Evolutionary conservation across 306 rosid species (phyloP).

Genomic region (Nissolia schottii): DNA sequence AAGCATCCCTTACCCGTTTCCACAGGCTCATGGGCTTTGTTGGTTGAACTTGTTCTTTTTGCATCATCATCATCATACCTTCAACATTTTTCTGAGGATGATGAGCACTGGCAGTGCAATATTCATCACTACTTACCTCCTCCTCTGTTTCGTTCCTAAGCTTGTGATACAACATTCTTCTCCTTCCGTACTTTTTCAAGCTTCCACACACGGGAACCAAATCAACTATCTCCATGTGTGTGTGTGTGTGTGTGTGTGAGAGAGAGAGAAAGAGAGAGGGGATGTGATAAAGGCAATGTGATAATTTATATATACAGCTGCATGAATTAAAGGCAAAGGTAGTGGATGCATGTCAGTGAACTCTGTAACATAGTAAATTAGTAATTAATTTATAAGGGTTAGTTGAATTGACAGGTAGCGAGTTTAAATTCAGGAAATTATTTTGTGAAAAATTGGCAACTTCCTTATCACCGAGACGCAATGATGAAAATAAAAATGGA

Average conservation of each 20-base stretch:
- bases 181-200: conserved; percentile 28
- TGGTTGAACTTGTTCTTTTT: conserved; percentile 29
- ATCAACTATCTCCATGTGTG: conserved; percentile 20
- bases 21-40: conserved; percentile 30
- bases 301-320: neutral
- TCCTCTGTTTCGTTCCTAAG: conserved; percentile 32
- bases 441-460: too few relatives aligned
- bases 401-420: too few relatives aligned
- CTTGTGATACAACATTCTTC: conserved; percentile 33
- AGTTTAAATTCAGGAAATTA: too few relatives aligned
- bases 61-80: too few relatives aligned
- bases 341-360: neutral
- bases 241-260: neutral
- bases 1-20: conserved; percentile 51
- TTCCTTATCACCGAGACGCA: too few relatives aligned
- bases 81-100: conserved; percentile 3
- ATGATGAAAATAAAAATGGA: too few relatives aligned
- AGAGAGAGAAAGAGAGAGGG: neutral
- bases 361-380: too few relatives aligned
- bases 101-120: neutral
- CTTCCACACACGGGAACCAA: conserved; percentile 26
- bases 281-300: neutral
- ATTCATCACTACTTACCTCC: conserved; percentile 10
- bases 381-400: too few relatives aligned
- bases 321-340: neutral